Evolutionary conservation across 2,329 filamentous ascomycete genomes (phyloP).

Genomic region (Rutstroemia sp.): DNA sequence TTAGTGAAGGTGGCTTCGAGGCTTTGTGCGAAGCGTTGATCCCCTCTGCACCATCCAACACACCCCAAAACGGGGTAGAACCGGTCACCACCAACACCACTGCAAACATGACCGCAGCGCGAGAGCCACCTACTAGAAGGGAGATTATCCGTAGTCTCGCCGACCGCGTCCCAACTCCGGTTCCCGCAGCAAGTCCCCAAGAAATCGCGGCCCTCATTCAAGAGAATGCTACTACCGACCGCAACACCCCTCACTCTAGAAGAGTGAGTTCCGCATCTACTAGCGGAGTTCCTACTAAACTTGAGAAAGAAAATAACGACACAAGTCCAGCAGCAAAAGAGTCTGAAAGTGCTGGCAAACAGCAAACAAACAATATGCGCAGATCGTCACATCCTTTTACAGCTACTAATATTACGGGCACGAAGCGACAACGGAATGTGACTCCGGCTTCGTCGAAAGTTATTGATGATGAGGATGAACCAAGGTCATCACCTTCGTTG

Average conservation of each 20-base stretch:
- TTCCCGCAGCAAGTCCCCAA: neutral
- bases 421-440: conserved; percentile 40
- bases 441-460: conserved; percentile 40
- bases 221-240: neutral
- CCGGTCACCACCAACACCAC: neutral
- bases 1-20: conserved; percentile 24
- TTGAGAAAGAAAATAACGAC: conserved; percentile 1
- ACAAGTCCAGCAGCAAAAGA: neutral
- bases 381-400: conserved; percentile 18
- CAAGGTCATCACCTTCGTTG: conserved; percentile 16
- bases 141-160: neutral
- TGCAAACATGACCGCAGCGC: neutral
- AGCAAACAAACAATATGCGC: neutral
- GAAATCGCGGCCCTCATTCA: conserved; percentile 1
- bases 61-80: conserved; percentile 17
- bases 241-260: neutral
- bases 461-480: conserved; percentile 42
- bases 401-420: conserved; percentile 17
- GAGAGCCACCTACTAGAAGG: neutral
- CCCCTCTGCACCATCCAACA: conserved; percentile 23
- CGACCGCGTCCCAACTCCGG: neutral
- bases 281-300: neutral
- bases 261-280: conserved; percentile 4
- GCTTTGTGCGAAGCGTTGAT: conserved; percentile 26
- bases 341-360: neutral